Percentiles rank a stretch among this genome's conserved stretches.
Evolutionary conservation across 306 rosid species (phyloP).

Genomic region (Amphicarpaea edgeworthii): DNA sequence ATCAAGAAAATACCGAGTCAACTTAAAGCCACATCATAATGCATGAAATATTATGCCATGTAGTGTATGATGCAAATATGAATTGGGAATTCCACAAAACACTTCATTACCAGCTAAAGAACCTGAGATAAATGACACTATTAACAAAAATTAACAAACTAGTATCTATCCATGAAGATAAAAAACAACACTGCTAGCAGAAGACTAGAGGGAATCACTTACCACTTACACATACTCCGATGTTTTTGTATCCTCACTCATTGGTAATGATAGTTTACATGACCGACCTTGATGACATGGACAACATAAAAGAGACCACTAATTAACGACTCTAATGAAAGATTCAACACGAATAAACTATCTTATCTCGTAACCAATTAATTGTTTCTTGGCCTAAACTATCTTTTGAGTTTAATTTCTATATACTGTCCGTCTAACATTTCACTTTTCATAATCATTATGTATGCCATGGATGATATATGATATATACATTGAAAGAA

Average conservation of each 20-base stretch:
- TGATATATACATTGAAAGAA: neutral
- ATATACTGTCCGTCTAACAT: neutral
- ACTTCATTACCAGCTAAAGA: constrained; percentile 18
- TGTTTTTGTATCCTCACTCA: constrained; percentile 52
- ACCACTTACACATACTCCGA: constrained; percentile 46
- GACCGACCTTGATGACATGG: constrained; percentile 49
- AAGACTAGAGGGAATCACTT: constrained; percentile 34
- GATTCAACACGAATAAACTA: constrained; percentile 28
- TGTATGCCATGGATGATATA: constrained; percentile 29
- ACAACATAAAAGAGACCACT: constrained; percentile 44
- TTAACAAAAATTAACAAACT: too few species aligned
- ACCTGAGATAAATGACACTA: neutral
- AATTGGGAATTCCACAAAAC: constrained; percentile 3
- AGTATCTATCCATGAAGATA: too few species aligned
- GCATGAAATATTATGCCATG: constrained; percentile 26
- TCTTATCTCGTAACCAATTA: neutral
- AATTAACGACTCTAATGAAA: constrained; percentile 40
- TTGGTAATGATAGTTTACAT: constrained; percentile 50
- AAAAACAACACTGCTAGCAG: too few species aligned
- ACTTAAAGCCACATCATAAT: constrained; percentile 1
- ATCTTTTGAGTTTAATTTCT: neutral
- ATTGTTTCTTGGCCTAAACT: neutral
- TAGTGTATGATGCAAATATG: neutral
- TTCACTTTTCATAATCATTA: constrained; percentile 18
- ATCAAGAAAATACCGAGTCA: constrained; percentile 13